Base-by-base conservation (phyloP, 1,139 yeast genomes). In the Candida sanyaensis region DNA sequence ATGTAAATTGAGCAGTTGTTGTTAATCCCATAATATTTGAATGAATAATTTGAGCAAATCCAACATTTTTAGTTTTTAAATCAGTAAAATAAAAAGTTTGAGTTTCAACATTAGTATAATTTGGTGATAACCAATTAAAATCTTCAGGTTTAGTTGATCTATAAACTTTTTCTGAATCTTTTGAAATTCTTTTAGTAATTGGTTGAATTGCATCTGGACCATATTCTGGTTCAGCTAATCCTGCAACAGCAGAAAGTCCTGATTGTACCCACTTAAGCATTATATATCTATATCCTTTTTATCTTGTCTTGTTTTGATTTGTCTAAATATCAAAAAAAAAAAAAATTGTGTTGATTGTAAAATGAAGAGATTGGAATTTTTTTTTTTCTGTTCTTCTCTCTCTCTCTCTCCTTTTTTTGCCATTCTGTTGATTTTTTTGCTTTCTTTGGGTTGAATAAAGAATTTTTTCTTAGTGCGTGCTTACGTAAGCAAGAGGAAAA, bases 171-270 rank as follows among this genome's bases (percentile, higher is more conserved):
- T 31, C 75, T 66, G 63, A 73, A 78, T 53, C 69, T 73, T 47
- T 73, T 77, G 31, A 17, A 48, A 86, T 82, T 45, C 85, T 72
- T 39, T 78, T 83, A 40, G 87, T 80, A 50, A 91, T 82, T n/a
- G 97, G 81, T 61, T 86, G 92, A 58, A 93, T 89, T 43, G 96
- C 96, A 47, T 86, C 96, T 42, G 86, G 80, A 46, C 99, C 99
- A 62, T 93, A 93, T 63, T 88, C 96, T 27, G 99, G 99, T 68
- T 93, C 99, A 2, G 97, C 96, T 13, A 96, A 83, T 45, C 99
- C 99, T 6, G 97, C 95, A 41, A 91, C 93, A 5, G 96, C 93
- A 21, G 98, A 90, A 42, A 93, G 81, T 48, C 96, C 82, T 51
- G 92, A 87, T 75, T 87, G 93, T 52, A 87, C 88, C 91, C 91